Evolutionary conservation across 352 stramenopile genomes (phyloP).

Genomic region (Phytophthora quininea): DNA sequence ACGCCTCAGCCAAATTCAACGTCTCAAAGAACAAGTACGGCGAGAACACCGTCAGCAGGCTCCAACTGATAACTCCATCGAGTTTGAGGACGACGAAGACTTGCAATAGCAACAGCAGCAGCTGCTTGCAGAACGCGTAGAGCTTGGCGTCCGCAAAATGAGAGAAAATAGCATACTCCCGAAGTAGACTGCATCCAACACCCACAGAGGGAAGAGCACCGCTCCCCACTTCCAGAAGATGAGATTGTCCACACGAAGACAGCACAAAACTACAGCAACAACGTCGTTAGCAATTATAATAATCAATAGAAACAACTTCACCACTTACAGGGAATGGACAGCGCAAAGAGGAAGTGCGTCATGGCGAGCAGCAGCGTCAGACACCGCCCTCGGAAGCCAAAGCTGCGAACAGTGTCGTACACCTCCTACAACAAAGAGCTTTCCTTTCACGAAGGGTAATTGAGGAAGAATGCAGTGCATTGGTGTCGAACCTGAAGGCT

Average conservation of each 20-base stretch:
- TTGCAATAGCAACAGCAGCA: conserved; percentile 72
- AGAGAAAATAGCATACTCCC: conserved; percentile 23
- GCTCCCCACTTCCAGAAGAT: conserved; percentile 26
- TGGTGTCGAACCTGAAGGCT: conserved; percentile 19
- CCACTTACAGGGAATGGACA: conserved; percentile 27
- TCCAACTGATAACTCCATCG: conserved; percentile 64
- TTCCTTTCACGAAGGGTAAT: not conserved
- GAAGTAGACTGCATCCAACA: conserved; percentile 37
- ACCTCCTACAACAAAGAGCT: conserved; percentile 12
- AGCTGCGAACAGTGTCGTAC: conserved; percentile 30
- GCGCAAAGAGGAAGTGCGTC: conserved; percentile 26
- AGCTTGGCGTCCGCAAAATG: conserved; percentile 24
- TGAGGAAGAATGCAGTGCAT: not conserved
- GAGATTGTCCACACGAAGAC: conserved; percentile 27
- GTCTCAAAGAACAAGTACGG: conserved; percentile 74
- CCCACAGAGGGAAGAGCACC: conserved; percentile 31
- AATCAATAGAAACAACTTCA: not conserved
- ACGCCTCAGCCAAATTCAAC: conserved; percentile 70
- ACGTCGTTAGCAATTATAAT: not conserved
- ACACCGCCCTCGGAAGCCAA: conserved; percentile 35
- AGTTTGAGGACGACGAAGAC: conserved; percentile 82
- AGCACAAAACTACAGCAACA: conserved; percentile 31
- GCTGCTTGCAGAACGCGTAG: conserved; percentile 51
- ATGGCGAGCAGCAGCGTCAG: conserved; percentile 31
- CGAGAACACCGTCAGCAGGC: conserved; percentile 58